Base-by-base conservation (phyloP, 176 grass and related monocot species). In the Pontederia crassipes region DNA sequence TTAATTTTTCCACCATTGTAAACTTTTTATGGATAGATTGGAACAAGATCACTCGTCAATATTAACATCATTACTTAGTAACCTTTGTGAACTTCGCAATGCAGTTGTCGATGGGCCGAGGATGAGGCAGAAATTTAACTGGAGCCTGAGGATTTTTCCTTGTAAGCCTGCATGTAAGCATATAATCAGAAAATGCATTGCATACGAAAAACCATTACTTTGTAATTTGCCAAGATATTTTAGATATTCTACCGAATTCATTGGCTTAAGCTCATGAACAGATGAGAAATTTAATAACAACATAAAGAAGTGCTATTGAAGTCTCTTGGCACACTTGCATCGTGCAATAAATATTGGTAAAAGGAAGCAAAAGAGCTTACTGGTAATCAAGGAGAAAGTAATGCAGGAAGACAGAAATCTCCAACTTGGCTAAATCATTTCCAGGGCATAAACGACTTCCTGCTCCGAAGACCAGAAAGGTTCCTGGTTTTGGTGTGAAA, bases 331-430 rank as follows among this genome's bases (percentile, higher is more conserved):
- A 40, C 2, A 40, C 6, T 40, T 40, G 6, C 32, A 40, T 7
- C 6, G 6, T 40, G 32, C 32, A 40, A 7, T 40, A 40, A 40
- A 40, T 32, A 16, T 8, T 1, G 58, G 10, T 2, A 45, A 60
- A 35, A 11, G 26, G 28, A 54, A 50, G n/a, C 54, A 65, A 46
- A 58, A 48, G n/a, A 58, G 12, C 75, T 72, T 67, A 91, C 92
- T 76, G 82, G 69, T 97, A 97, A 16, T 68, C 78, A 7, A 97
- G 81, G 45, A 97, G 81, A 69, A 97, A 97, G 76, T 97, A 78
- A 68, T 97, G 81, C 65, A 97, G 87, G 70, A 97, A 97, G 53
- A 97, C 87, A 6, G 92, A 88, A 50, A 97, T 91, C 92, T 97
- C 92, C 4, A 97, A 73, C 68, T 97, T 97, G 48, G 92, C 92